Evolutionary conservation across 2,329 filamentous ascomycete species (phyloP).

Genomic region (Fusarium keratoplasticum): DNA sequence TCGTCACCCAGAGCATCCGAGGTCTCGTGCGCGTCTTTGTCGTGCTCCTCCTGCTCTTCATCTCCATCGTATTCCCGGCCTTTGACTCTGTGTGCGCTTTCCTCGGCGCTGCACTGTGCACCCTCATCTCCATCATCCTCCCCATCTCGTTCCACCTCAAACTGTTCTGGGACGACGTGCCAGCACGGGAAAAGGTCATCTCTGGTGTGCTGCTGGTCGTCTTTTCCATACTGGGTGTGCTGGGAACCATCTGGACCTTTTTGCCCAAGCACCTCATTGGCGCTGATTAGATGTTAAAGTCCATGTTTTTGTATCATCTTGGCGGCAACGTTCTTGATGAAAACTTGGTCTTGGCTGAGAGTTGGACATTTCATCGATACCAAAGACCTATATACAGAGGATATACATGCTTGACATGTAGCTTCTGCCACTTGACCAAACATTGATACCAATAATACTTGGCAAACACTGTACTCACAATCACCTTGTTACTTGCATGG

Average conservation of each 20-base stretch:
- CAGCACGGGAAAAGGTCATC: conserved; percentile 69
- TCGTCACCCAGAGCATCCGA: conserved; percentile 62
- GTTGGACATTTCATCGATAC: conserved; percentile 22
- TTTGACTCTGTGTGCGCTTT: conserved; percentile 94
- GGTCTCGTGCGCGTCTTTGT: conserved; percentile 73
- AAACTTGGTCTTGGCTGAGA: background rate
- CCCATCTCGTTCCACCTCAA: conserved; percentile 91
- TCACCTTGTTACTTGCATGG: background rate
- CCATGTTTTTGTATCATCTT: background rate
- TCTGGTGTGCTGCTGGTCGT: conserved; percentile 77
- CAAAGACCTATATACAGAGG: background rate
- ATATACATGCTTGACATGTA: background rate
- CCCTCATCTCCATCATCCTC: conserved; percentile 92
- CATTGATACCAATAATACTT: background rate
- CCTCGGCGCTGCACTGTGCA: conserved; percentile 90
- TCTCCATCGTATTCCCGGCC: conserved; percentile 76
- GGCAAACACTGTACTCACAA: background rate
- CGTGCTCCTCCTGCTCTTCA: conserved; percentile 77
- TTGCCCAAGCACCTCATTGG: conserved; percentile 81
- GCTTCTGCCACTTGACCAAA: background rate
- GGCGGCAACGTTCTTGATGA: background rate
- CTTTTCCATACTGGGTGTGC: conserved; percentile 75
- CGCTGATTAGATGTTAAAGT: conserved; percentile 50
- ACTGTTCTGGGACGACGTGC: conserved; percentile 82
- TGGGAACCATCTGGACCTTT: conserved; percentile 90